These are phyloP conservation scores for Diversispora eburnea DNA, from an alignment of 192 early-diverging fungal genomes.

Conservation along the genomic window DNA sequence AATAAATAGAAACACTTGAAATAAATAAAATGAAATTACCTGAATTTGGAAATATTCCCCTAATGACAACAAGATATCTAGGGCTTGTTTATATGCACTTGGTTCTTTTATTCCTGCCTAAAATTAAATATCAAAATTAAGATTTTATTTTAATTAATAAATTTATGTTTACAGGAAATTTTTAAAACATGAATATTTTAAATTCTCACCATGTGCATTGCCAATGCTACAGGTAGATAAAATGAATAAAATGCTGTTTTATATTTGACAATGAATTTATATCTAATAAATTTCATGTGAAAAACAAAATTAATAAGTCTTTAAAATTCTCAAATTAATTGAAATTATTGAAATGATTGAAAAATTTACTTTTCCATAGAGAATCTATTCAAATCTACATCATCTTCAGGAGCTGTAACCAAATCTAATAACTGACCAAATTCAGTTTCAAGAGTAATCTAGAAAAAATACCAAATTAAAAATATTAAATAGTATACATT, in stretches of 20 bases:
- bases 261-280: slow-evolving; percentile 93
- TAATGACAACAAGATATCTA: slow-evolving; percentile 84
- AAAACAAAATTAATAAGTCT: neutral
- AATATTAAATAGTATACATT: slow-evolving; percentile 1
- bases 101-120: slow-evolving; percentile 77
- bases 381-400: slow-evolving; percentile 89
- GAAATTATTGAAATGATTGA: too few relatives aligned
- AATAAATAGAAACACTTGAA: neutral
- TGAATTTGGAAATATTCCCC: slow-evolving; percentile 99
- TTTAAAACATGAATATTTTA: neutral
- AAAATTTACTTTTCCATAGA: slow-evolving; percentile 77
- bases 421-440: slow-evolving; percentile 96
- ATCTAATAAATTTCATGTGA: slow-evolving; percentile 34
- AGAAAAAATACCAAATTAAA: neutral
- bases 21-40: slow-evolving; percentile 23
- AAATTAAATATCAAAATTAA: neutral
- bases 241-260: slow-evolving; percentile 99
- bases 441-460: slow-evolving; percentile 93
- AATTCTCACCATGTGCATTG: slow-evolving; percentile 73
- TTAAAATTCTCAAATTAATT: neutral
- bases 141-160: too few relatives aligned
- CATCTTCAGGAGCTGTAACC: slow-evolving; percentile 95
- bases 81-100: slow-evolving; percentile 75
- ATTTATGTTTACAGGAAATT: neutral
- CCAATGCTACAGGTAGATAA: slow-evolving; percentile 94